Base-by-base conservation (phyloP, 2,329 filamentous ascomycete genomes). In the Neophaeococcomyces aloes region DNA sequence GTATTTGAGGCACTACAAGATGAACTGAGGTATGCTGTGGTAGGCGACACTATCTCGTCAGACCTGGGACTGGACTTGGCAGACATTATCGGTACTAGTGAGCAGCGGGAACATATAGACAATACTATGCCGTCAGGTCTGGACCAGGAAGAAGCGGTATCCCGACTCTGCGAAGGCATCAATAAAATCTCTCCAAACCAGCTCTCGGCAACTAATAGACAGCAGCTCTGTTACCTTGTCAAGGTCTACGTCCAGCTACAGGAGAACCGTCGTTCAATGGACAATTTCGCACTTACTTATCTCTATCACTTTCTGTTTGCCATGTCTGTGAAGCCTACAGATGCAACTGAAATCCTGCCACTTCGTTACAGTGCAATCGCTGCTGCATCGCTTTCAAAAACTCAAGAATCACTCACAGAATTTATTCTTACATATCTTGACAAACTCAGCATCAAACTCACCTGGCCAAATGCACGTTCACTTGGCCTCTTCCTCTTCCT, bases 401-500 rank as follows among this genome's bases (percentile, higher is more conserved):
- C 86, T 48, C 91, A 98, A 62, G 89, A 96, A 58, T 88, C 96
- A 30, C 68, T 96, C 14, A 70, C 83, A 1, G 86, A 94, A 59
- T 80, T 94, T 54, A 82, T 94, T 7, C 79, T 80, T 8, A 71
- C 77, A 15, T 86, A 93, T 56, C 87, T 83, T 54, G 82, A 87
- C 50, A 81, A 82, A 1, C 30, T 14, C 3, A 35, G 27, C 21
- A 42, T 27, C 4, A 81, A 77, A 47, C 72, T 96, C 67, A 67
- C 81, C 5, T 98, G 91, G 91, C 76, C 83, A 50, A 75, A 88
- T 55, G 91, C 89, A 1, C 75, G 83, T 36, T 83, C 93, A 59
- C 86, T 83, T 52, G 91, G 91, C 8, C 73, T 96, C 44, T 95
- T 94, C 58, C 89, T 95, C 79, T 98, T 91, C 89, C 72, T 98